Percentiles rank a stretch among this genome's conserved stretches.
These are phyloP conservation scores for Zoysia japonica DNA, from an alignment of 176 grass and related monocot species.

Conservation along the genomic window DNA sequence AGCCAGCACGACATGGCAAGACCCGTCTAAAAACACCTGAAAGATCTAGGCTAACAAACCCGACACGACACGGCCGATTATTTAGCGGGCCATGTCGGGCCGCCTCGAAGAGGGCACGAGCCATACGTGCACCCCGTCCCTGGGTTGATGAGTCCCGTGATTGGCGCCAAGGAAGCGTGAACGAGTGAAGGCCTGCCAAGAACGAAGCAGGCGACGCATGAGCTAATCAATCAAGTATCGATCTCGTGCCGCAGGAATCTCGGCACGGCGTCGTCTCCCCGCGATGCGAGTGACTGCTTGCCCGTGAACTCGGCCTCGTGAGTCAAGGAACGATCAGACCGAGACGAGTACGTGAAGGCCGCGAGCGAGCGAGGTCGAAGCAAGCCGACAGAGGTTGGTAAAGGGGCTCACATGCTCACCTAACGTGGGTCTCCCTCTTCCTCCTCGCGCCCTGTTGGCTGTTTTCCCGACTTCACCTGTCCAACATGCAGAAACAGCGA, in stretches of 20 bases:
- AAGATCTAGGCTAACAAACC: background rate
- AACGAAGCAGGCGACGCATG: constrained; percentile 35
- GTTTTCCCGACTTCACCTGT: constrained; percentile 23
- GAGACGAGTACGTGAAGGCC: background rate
- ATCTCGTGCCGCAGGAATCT: constrained; percentile 3
- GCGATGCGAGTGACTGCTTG: background rate
- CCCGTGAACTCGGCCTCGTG: constrained; percentile 42
- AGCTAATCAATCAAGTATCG: constrained; percentile 35
- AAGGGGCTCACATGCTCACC: constrained; percentile 46
- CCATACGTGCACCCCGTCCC: background rate
- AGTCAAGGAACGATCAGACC: background rate
- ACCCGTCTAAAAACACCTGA: too few species aligned
- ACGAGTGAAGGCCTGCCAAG: constrained; percentile 11
- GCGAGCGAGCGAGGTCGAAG: background rate
- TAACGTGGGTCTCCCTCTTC: constrained; percentile 6
- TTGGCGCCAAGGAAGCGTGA: constrained; percentile 31
- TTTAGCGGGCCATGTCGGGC: background rate
- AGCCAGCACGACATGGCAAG: too few species aligned
- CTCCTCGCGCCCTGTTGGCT: background rate
- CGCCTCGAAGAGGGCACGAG: background rate
- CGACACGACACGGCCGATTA: background rate
- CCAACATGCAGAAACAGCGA: constrained; percentile 13
- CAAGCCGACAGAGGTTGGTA: constrained; percentile 43
- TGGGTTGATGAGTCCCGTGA: constrained; percentile 1
- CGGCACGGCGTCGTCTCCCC: background rate